phyloP scores from a whole-genome alignment of 257 asterid species.

The Solanum sitiens region DNA sequence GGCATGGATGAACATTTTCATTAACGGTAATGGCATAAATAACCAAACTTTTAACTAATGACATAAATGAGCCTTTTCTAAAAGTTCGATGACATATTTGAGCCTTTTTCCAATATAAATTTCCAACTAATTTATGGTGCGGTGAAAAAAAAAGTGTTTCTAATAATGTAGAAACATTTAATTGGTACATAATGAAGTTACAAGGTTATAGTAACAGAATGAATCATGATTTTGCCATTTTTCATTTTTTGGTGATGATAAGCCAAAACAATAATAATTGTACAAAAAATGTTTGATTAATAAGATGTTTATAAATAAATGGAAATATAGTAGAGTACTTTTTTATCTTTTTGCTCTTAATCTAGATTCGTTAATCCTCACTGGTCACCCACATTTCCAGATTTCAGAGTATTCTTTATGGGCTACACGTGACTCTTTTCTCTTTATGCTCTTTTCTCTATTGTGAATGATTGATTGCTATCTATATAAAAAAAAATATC shows the following conservation, averaged over 20 bases:
- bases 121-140: too few species aligned
- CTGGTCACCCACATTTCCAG: slow-evolving; percentile 28
- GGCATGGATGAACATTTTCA: too few species aligned
- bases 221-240: neutral
- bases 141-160: neutral
- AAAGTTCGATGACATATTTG: too few species aligned
- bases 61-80: too few species aligned
- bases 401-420: slow-evolving; percentile 12
- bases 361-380: slow-evolving; percentile 21
- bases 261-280: neutral
- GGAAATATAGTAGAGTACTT: neutral
- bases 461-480: neutral
- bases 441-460: neutral
- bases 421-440: slow-evolving; percentile 42
- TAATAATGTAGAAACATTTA: neutral
- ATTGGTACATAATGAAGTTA: neutral
- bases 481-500: neutral
- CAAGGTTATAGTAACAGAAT: neutral
- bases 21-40: too few species aligned
- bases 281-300: neutral
- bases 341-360: neutral
- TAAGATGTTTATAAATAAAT: neutral
- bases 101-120: too few species aligned
- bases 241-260: neutral
- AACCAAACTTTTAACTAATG: too few species aligned